Evolutionary conservation across 768 basidiomycete genomes (phyloP).

Genomic region (Butyriboletus loyo): DNA sequence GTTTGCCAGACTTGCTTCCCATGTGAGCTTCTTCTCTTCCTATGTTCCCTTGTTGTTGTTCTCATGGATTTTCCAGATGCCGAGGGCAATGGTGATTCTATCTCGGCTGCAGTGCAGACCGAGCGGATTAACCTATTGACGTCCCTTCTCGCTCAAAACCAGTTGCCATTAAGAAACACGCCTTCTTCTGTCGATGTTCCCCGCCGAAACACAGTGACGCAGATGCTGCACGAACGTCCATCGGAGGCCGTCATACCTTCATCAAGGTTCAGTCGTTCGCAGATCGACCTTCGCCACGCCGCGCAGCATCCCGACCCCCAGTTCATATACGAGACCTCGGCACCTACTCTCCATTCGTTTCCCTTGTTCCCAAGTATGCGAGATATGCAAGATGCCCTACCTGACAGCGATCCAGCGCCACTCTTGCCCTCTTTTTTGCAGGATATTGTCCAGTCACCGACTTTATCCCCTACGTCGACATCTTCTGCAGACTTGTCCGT

Average conservation of each 20-base stretch:
- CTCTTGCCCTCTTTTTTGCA: conserved; percentile 77
- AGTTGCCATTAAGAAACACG: conserved; percentile 29
- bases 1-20: conserved; percentile 89
- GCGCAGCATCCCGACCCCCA: conserved; percentile 42
- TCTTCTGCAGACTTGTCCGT: conserved; percentile 65
- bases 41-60: conserved; percentile 4
- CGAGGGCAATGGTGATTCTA: conserved; percentile 85
- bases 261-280: conserved; percentile 45
- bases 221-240: conserved; percentile 41
- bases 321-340: conserved; percentile 73
- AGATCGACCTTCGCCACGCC: conserved; percentile 40
- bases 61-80: conserved; percentile 50
- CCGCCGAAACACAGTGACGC: conserved; percentile 47
- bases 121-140: conserved; percentile 81
- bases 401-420: conserved; percentile 39
- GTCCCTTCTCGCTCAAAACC: conserved; percentile 63
- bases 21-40: conserved; percentile 46
- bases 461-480: conserved; percentile 59
- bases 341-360: conserved; percentile 37
- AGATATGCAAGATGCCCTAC: conserved; percentile 20
- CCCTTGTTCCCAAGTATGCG: conserved; percentile 36
- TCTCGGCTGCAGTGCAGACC: conserved; percentile 79
- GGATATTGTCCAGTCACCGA: conserved; percentile 69
- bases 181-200: conserved; percentile 15
- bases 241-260: conserved; percentile 39